These are phyloP conservation scores for Candida taoyuanica DNA, from an alignment of 805 yeast species.

Conservation along the genomic window DNA sequence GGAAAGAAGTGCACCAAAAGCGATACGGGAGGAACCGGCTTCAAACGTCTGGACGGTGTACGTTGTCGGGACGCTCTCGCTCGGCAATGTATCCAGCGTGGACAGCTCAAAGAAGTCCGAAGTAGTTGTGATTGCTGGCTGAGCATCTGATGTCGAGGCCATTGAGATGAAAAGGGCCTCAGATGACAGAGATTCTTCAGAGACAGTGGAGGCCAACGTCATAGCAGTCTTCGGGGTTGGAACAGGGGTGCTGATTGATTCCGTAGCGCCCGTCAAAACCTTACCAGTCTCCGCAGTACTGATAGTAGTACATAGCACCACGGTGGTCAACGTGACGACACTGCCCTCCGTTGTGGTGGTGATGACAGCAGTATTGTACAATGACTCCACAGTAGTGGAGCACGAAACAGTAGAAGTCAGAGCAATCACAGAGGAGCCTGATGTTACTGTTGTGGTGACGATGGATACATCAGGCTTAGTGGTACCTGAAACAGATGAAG, in stretches of 20 bases:
- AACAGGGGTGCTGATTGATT: not conserved
- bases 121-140: no score
- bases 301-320: not conserved
- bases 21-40: not conserved
- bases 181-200: no score
- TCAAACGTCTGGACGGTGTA: conserved; percentile 2
- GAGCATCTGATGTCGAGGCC: no score
- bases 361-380: not conserved
- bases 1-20: not conserved
- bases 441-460: not conserved
- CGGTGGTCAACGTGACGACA: not conserved
- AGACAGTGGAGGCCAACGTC: no score
- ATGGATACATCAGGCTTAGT: not conserved
- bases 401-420: not conserved
- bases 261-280: no score
- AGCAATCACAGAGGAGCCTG: not conserved
- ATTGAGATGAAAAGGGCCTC: no score
- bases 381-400: not conserved
- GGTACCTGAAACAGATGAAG: not conserved
- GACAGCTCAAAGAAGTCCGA: no score
- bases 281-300: not conserved
- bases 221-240: not conserved
- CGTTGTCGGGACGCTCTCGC: no score
- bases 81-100: no score
- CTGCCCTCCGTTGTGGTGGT: not conserved